A percentile compares a stretch with the other conserved stretches of the same genome.
These are phyloP conservation scores for Mollisia scopiformis DNA, from an alignment of 2,329 filamentous ascomycete species.

Conservation along the genomic window DNA sequence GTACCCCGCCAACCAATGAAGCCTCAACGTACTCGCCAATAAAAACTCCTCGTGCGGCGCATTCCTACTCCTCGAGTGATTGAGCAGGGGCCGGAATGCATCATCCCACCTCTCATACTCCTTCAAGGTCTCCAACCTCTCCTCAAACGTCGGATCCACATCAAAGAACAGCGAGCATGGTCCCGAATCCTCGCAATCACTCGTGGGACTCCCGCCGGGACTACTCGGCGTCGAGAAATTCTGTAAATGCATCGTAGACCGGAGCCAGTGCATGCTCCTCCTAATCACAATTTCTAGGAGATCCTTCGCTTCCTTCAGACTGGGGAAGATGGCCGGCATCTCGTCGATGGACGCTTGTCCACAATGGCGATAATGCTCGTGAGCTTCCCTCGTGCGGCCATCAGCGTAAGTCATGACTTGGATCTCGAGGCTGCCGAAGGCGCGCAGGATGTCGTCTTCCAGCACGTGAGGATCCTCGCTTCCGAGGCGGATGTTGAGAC, in stretches of 20 bases:
- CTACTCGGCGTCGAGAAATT: slow-evolving; percentile 16
- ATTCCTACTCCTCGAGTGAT: slow-evolving; percentile 13
- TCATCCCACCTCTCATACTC: slow-evolving; percentile 30
- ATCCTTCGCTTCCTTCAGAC: slow-evolving; percentile 18
- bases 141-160: slow-evolving; percentile 26
- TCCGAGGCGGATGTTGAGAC: slow-evolving; percentile 4
- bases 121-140: slow-evolving; percentile 22
- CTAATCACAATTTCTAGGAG: slow-evolving; percentile 26
- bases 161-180: slow-evolving; percentile 24
- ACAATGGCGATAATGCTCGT: slow-evolving; percentile 22
- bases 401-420: slow-evolving; percentile 26
- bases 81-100: slow-evolving; percentile 26
- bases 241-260: slow-evolving; percentile 27
- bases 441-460: slow-evolving; percentile 23
- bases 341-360: slow-evolving; percentile 23
- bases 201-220: slow-evolving; percentile 5
- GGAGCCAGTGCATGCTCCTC: slow-evolving; percentile 30
- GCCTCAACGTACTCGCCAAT: slow-evolving; percentile 18
- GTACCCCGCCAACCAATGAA: slow-evolving; percentile 29
- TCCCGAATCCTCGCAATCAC: slow-evolving; percentile 9
- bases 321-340: slow-evolving; percentile 24
- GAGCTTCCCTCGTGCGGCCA: slow-evolving; percentile 18
- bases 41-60: slow-evolving; percentile 19
- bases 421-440: slow-evolving; percentile 23
- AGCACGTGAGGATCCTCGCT: slow-evolving; percentile 15